phyloP scores from a whole-genome alignment of 192 early-diverging fungal species.

The Backusella australiensis region DNA sequence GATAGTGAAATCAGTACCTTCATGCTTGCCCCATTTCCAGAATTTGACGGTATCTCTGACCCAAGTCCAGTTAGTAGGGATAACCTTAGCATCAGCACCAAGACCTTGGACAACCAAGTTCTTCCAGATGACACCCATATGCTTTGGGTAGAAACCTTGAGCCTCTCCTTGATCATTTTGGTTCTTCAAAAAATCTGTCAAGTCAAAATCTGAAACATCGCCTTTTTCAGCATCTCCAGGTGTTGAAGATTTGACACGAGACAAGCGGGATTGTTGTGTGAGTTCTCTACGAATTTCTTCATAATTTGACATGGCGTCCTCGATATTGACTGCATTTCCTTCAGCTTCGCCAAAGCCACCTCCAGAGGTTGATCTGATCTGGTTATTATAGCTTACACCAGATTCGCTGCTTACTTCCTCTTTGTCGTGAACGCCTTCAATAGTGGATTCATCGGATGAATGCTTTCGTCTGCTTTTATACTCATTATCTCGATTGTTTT shows the following conservation, averaged over 20 bases:
- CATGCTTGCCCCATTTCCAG: conserved; percentile 20
- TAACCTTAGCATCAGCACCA: conserved; percentile 39
- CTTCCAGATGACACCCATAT: conserved; percentile 47
- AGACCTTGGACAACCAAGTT: conserved; percentile 42
- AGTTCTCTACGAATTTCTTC: conserved; percentile 27
- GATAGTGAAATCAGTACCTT: conserved; percentile 43
- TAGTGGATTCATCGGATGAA: conserved; percentile 2
- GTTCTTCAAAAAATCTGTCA: conserved; percentile 36
- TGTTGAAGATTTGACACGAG: conserved; percentile 15
- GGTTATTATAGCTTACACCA: background rate
- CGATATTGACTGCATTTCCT: conserved; percentile 36
- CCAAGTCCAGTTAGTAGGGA: conserved; percentile 31
- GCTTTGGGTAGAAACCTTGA: conserved; percentile 43
- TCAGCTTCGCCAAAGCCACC: conserved; percentile 31
- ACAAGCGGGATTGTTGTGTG: conserved; percentile 22
- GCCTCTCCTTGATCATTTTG: conserved; percentile 22
- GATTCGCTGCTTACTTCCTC: conserved; percentile 9
- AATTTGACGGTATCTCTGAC: conserved; percentile 19
- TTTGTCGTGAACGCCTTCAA: conserved; percentile 12
- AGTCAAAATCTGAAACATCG: conserved; percentile 35
- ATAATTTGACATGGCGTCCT: conserved; percentile 24
- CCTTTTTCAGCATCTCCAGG: conserved; percentile 30
- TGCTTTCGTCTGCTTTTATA: background rate
- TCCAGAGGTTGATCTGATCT: conserved; percentile 1
- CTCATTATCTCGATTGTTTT: background rate